Evolutionary conservation across 495 filamentous ascomycete genomes (phyloP).

Genomic region (Xylaria sp.): DNA sequence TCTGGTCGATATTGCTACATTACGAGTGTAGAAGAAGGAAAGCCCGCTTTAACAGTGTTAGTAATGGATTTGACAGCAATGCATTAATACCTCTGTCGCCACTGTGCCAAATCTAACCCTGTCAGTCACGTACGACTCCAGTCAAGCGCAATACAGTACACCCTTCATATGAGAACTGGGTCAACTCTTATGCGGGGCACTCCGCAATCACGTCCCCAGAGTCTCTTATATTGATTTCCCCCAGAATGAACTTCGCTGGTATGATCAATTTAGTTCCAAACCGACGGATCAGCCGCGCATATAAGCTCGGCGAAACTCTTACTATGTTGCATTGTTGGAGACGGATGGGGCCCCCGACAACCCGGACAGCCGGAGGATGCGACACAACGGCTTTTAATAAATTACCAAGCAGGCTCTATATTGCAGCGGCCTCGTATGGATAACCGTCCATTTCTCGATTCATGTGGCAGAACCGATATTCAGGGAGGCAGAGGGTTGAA

Average conservation of each 20-base stretch:
- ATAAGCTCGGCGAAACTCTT: conserved; percentile 14
- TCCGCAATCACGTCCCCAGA: no score
- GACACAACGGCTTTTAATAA: not conserved
- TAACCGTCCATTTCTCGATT: not conserved
- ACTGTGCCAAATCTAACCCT: not conserved
- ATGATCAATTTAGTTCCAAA: not conserved
- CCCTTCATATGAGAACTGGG: not conserved
- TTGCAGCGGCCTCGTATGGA: not conserved
- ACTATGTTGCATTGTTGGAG: conserved; percentile 9
- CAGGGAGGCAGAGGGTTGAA: not conserved
- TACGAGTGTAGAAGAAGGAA: not conserved
- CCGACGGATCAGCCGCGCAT: conserved; percentile 9
- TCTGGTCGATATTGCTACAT: not conserved
- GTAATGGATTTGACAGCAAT: not conserved
- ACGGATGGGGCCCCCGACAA: conserved; percentile 3
- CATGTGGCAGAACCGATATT: not conserved
- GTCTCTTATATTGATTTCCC: not conserved
- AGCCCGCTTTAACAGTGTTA: not conserved
- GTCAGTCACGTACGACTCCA: not conserved
- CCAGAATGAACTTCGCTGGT: not conserved
- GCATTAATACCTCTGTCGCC: not conserved
- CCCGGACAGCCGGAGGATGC: conserved; percentile 18
- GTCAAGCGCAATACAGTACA: not conserved
- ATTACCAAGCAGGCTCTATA: not conserved
- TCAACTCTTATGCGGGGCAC: not conserved